A percentile compares a stretch with the other conserved stretches of the same genome.
These are phyloP conservation scores for Sporothrix curviconia DNA, from an alignment of 2,329 filamentous ascomycete genomes.

Conservation along the genomic window DNA sequence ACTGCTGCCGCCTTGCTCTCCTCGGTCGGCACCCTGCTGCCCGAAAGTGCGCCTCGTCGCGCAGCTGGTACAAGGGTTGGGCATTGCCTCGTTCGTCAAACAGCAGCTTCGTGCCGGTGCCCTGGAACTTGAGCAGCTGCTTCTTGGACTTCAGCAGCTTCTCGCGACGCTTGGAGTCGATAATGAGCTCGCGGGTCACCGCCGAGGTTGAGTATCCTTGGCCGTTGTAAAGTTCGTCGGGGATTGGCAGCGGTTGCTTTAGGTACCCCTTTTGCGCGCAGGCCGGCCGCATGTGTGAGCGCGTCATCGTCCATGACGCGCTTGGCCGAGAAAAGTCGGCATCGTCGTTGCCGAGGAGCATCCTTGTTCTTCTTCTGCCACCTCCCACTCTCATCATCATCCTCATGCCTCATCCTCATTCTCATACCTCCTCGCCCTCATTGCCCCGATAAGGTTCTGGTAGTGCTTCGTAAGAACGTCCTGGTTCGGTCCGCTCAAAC, in stretches of 20 bases:
- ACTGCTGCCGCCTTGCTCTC: conserved; percentile 67
- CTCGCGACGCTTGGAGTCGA: conserved; percentile 92
- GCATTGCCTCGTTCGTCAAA: conserved; percentile 89
- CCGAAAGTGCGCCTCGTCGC: conserved; percentile 77
- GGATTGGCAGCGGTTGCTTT: no score
- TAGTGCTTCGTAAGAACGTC: conserved; percentile 94
- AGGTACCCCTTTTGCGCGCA: no score
- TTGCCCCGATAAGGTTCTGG: conserved; percentile 67
- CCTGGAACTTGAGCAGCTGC: conserved; percentile 84
- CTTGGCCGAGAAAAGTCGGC: conserved; percentile 85
- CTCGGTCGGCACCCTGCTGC: conserved; percentile 63
- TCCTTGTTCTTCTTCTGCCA: no score
- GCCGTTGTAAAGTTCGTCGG: conserved; percentile 32
- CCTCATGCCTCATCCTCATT: not conserved
- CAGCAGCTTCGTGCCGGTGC: conserved; percentile 74
- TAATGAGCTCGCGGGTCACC: conserved; percentile 62
- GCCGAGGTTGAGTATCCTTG: conserved; percentile 59
- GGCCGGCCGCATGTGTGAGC: conserved; percentile 45
- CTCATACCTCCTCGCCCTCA: conserved; percentile 60
- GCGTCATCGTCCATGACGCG: conserved; percentile 71
- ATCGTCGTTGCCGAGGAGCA: conserved; percentile 2
- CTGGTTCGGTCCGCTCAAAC: conserved; percentile 95
- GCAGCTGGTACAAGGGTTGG: conserved; percentile 81
- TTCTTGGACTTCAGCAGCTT: conserved; percentile 95
- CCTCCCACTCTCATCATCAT: no score